Percentiles rank a stretch among this genome's conserved stretches.
phyloP scores from a whole-genome alignment of 2,329 filamentous ascomycete genomes.

The Colletotrichum sp. region DNA sequence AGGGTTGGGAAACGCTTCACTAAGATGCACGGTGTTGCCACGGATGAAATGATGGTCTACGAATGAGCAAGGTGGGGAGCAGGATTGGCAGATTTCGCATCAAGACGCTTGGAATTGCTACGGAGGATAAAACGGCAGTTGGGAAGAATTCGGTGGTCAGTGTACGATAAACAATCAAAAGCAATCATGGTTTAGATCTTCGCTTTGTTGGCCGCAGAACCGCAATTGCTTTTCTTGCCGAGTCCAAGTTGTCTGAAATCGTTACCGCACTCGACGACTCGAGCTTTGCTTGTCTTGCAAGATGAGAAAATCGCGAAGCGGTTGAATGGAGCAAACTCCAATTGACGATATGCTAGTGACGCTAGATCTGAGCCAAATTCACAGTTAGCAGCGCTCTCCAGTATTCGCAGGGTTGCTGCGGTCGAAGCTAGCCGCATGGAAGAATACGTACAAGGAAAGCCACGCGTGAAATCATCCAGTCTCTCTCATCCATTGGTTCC shows the following conservation, averaged over 20 bases:
- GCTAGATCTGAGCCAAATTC: background rate
- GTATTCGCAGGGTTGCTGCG: background rate
- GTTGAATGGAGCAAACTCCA: background rate
- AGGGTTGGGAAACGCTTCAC: background rate
- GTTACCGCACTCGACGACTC: background rate
- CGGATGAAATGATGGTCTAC: background rate
- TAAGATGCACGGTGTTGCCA: background rate
- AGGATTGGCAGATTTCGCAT: background rate
- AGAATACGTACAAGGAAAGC: background rate
- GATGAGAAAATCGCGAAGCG: background rate
- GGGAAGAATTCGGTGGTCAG: background rate
- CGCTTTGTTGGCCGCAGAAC: background rate
- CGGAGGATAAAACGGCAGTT: background rate
- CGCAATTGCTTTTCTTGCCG: background rate
- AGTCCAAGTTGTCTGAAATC: background rate
- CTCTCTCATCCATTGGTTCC: background rate
- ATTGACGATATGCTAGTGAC: background rate
- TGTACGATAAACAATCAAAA: background rate
- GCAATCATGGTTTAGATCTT: background rate
- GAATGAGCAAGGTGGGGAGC: background rate
- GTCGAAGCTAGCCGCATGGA: background rate
- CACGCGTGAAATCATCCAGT: background rate
- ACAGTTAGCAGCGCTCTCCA: background rate
- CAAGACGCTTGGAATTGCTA: background rate
- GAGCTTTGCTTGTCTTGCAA: accelerated